Percentiles rank a stretch among this genome's conserved stretches.
These are phyloP conservation scores for Lactarius psammicola DNA, from an alignment of 768 basidiomycete species.

Conservation along the genomic window DNA sequence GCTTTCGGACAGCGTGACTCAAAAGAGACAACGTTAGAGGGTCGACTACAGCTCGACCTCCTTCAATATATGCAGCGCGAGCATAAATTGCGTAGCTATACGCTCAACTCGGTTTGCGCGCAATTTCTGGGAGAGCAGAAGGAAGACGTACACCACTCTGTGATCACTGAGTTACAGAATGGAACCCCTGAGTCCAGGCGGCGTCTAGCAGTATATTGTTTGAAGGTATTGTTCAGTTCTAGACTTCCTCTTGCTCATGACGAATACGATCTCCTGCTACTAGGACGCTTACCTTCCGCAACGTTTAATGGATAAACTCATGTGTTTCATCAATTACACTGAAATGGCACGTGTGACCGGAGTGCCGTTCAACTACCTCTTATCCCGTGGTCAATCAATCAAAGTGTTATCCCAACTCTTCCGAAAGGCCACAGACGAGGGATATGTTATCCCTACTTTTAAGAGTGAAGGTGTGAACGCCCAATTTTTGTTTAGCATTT, in stretches of 20 bases:
- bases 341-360: conserved; percentile 99
- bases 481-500: background rate
- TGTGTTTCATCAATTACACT: conserved; percentile 98
- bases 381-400: conserved; percentile 95
- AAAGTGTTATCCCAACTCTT: conserved; percentile 96
- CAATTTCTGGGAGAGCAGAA: conserved; percentile 99
- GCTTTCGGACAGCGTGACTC: conserved; percentile 97
- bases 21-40: conserved; percentile 88
- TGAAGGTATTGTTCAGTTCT: conserved; percentile 65
- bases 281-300: conserved; percentile 99
- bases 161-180: conserved; percentile 97
- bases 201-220: conserved; percentile 93
- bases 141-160: conserved; percentile 98
- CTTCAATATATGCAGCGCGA: conserved; percentile 99
- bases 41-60: conserved; percentile 91
- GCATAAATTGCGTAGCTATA: conserved; percentile 95
- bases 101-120: conserved; percentile 96
- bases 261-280: background rate
- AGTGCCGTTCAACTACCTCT: conserved; percentile 96
- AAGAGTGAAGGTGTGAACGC: conserved; percentile 71
- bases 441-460: conserved; percentile 82
- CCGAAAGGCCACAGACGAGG: conserved; percentile 88
- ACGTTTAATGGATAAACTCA: conserved; percentile 91
- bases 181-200: conserved; percentile 91
- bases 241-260: background rate